Evolutionary conservation across 176 grass and related monocot species (phyloP).

Genomic region (Hordeum marinum): DNA sequence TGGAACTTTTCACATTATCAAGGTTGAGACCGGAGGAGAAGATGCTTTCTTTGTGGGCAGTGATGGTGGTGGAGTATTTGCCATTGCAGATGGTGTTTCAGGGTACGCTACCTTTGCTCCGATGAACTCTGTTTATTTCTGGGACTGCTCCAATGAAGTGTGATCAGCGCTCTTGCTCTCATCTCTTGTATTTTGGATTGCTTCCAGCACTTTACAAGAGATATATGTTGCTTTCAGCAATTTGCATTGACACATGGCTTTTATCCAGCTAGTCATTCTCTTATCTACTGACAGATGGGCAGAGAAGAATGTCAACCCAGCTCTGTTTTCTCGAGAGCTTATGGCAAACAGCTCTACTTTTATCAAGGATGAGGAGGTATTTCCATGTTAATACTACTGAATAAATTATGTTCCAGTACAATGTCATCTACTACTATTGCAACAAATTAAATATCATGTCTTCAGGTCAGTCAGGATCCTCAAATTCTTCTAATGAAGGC

Average conservation of each 20-base stretch:
- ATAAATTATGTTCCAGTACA: neutral
- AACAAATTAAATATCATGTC: neutral
- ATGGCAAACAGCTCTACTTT: conserved; percentile 71
- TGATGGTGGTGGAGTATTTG: conserved; percentile 59
- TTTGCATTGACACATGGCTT: conserved; percentile 54
- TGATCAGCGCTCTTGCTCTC: neutral
- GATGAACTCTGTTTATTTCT: neutral
- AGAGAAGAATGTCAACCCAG: conserved; percentile 83
- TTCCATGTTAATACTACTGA: neutral
- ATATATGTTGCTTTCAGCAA: conserved; percentile 4
- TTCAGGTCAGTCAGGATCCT: conserved; percentile 68
- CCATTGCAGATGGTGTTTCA: conserved; percentile 94
- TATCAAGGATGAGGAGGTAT: conserved; percentile 72
- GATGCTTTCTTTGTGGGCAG: conserved; percentile 73
- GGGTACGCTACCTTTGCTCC: conserved; percentile 40
- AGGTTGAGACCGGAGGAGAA: conserved; percentile 76
- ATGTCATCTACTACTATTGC: neutral
- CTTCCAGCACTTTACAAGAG: neutral
- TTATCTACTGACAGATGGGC: conserved; percentile 91
- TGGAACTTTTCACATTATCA: neutral
- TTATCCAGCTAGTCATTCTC: conserved; percentile 79
- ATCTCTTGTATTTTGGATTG: neutral
- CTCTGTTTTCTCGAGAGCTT: conserved; percentile 82
- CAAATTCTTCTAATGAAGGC: conserved; percentile 84
- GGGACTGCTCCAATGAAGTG: neutral